Evolutionary conservation across 2,329 filamentous ascomycete genomes (phyloP).

Genomic region (Aspergillus intermedius): DNA sequence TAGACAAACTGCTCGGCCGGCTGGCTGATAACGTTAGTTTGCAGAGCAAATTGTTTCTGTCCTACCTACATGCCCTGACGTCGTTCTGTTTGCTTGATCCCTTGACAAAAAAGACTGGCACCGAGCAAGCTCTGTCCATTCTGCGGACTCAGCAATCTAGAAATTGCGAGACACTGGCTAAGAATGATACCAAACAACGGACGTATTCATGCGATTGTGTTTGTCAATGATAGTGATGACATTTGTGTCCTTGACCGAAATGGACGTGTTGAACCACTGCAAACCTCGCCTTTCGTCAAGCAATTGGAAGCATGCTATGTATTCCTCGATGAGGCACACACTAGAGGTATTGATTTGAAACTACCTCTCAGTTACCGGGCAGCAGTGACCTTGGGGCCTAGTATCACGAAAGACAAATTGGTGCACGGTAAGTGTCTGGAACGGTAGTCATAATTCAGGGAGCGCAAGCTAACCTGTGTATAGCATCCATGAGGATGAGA

Average conservation of each 20-base stretch:
- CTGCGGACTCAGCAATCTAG: conserved; percentile 44
- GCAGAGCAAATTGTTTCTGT: conserved; percentile 42
- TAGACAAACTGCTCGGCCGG: conserved; percentile 47
- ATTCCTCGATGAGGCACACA: conserved; percentile 65
- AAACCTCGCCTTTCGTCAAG: conserved; percentile 52
- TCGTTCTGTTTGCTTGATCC: conserved; percentile 28
- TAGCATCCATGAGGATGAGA: conserved; percentile 64
- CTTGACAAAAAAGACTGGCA: conserved; percentile 26
- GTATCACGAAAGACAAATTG: conserved; percentile 61
- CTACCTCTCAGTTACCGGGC: conserved; percentile 55
- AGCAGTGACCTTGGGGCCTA: conserved; percentile 60
- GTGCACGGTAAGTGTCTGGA: conserved; percentile 52
- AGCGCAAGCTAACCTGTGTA: conserved; percentile 16
- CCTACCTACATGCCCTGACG: conserved; percentile 34
- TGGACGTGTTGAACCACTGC: conserved; percentile 33
- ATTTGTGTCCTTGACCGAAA: conserved; percentile 27
- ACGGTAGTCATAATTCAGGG: not conserved
- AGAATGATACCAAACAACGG: conserved; percentile 7
- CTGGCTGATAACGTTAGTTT: conserved; percentile 47
- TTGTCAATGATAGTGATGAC: too few relatives aligned
- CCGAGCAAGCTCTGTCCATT: conserved; percentile 23
- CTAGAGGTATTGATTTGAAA: conserved; percentile 61
- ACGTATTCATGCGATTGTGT: conserved; percentile 47
- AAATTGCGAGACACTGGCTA: conserved; percentile 53
- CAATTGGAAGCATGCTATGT: conserved; percentile 56